These are phyloP conservation scores for Nemania sp. DNA, from an alignment of 2,329 filamentous ascomycete genomes.

Conservation along the genomic window DNA sequence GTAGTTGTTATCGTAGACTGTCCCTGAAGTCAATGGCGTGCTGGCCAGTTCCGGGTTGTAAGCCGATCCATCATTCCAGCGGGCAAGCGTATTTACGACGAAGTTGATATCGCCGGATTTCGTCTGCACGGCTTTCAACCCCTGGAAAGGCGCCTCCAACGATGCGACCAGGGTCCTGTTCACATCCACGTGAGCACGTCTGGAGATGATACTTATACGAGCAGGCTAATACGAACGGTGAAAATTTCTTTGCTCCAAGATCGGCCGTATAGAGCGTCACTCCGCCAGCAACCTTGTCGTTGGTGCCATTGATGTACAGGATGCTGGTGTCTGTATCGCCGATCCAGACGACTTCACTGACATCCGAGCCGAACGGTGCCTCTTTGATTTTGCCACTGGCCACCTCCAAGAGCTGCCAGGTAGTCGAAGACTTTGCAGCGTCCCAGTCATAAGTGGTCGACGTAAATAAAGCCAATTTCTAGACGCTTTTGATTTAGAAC, in stretches of 20 bases:
- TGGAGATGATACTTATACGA: neutral
- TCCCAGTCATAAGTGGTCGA: slow-evolving; percentile 22
- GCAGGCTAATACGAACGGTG: slow-evolving; percentile 16
- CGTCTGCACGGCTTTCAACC: slow-evolving; percentile 20
- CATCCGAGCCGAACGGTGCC: slow-evolving; percentile 20
- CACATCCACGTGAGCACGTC: slow-evolving; percentile 8
- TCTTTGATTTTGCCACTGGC: slow-evolving; percentile 12
- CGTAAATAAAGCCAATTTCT: slow-evolving; percentile 21
- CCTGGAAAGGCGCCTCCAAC: slow-evolving; percentile 19
- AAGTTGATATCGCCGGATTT: slow-evolving; percentile 23
- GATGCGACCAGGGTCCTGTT: slow-evolving; percentile 21
- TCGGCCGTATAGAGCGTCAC: slow-evolving; percentile 23
- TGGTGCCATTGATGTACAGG: slow-evolving; percentile 24
- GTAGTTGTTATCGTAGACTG: slow-evolving; percentile 20
- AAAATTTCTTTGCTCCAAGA: slow-evolving; percentile 17
- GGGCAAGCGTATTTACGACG: slow-evolving; percentile 19
- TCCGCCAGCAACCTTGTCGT: slow-evolving; percentile 17
- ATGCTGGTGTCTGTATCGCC: slow-evolving; percentile 19
- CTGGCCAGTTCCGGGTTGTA: slow-evolving; percentile 16
- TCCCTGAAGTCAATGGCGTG: slow-evolving; percentile 9
- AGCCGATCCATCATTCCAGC: slow-evolving; percentile 20
- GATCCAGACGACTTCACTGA: slow-evolving; percentile 23
- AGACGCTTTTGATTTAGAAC: slow-evolving; percentile 4
- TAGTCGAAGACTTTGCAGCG: slow-evolving; percentile 8
- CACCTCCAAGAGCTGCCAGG: slow-evolving; percentile 22